Evolutionary conservation across 1,284 basidiomycete species (phyloP).

Genomic region (Marasmius tenuissimus): DNA sequence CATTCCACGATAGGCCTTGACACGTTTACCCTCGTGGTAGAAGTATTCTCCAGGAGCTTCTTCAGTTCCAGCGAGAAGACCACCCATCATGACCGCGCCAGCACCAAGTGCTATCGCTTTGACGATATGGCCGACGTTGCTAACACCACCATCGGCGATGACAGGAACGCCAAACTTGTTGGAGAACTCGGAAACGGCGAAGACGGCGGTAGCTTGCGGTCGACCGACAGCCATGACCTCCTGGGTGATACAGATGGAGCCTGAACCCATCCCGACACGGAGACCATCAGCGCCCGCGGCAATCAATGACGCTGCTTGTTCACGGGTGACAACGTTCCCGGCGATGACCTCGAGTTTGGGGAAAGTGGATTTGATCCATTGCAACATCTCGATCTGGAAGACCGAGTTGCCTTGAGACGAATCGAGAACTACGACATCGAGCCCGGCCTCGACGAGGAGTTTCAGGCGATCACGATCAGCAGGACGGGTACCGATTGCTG

Average conservation of each 20-base stretch:
- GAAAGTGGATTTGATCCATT: conserved; percentile 89
- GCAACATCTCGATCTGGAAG: conserved; percentile 94
- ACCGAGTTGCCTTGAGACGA: conserved; percentile 97
- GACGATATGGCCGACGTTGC: conserved; percentile 97
- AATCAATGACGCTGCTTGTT: conserved; percentile 95
- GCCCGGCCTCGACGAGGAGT: conserved; percentile 89
- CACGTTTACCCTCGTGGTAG: conserved; percentile 97
- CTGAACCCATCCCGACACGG: conserved; percentile 96
- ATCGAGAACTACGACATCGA: conserved; percentile 95
- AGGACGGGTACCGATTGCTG: conserved; percentile 94
- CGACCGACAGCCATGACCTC: conserved; percentile 99
- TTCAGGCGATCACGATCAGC: conserved; percentile 85
- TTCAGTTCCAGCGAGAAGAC: conserved; percentile 92
- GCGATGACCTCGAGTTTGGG: conserved; percentile 91
- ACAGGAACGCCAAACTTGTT: conserved; percentile 94
- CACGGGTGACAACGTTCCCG: conserved; percentile 97
- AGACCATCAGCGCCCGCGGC: conserved; percentile 93
- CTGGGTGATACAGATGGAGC: conserved; percentile 99
- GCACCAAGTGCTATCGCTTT: conserved; percentile 96
- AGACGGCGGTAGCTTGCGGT: conserved; percentile 96
- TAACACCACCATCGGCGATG: conserved; percentile 96
- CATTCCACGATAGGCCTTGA: conserved; percentile 99
- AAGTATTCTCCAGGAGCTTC: conserved; percentile 99
- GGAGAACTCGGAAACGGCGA: conserved; percentile 93
- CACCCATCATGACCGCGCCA: conserved; percentile 98